A percentile compares a stretch with the other conserved stretches of the same genome.
phyloP scores from a whole-genome alignment of 2,329 filamentous ascomycete species.

The Exserohilum turcica region DNA sequence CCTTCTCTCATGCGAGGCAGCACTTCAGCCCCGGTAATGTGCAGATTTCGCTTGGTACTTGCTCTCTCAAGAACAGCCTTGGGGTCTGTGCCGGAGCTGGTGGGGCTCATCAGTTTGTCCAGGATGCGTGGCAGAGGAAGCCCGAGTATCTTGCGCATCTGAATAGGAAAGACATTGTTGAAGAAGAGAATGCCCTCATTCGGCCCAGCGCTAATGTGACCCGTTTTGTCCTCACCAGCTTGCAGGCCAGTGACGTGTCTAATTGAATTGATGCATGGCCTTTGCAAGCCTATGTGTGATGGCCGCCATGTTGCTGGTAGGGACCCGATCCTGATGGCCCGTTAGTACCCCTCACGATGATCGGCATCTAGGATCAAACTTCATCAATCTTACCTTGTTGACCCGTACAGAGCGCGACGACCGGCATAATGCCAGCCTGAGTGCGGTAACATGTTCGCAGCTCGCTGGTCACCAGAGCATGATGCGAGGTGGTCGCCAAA shows the following conservation, averaged over 20 bases:
- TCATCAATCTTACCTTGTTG: slow-evolving; percentile 29
- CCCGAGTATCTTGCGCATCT: slow-evolving; percentile 67
- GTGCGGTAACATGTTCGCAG: slow-evolving; percentile 23
- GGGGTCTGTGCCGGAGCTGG: slow-evolving; percentile 61
- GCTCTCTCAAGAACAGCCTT: slow-evolving; percentile 60
- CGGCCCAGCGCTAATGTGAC: slow-evolving; percentile 76
- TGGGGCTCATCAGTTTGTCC: slow-evolving; percentile 58
- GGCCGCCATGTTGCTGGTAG: slow-evolving; percentile 5
- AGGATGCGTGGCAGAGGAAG: slow-evolving; percentile 59
- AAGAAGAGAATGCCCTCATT: slow-evolving; percentile 89
- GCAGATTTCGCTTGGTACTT: slow-evolving; percentile 62
- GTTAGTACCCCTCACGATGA: slow-evolving; percentile 30
- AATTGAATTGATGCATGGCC: slow-evolving; percentile 11
- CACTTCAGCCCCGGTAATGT: slow-evolving; percentile 77
- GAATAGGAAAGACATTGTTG: slow-evolving; percentile 87
- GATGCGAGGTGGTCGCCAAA: slow-evolving; percentile 2
- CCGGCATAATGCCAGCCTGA: slow-evolving; percentile 27
- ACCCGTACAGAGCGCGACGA: slow-evolving; percentile 21
- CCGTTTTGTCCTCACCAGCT: slow-evolving; percentile 68
- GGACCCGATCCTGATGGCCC: slow-evolving; percentile 17
- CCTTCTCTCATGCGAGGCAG: slow-evolving; percentile 87
- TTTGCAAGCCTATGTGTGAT: not conserved
- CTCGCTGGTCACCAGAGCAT: slow-evolving; percentile 19
- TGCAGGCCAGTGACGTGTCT: slow-evolving; percentile 45
- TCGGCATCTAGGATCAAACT: slow-evolving; percentile 26